These are phyloP conservation scores for Paramecium primaurelia DNA, from an alignment of 73 alveolate species.

Conservation along the genomic window DNA sequence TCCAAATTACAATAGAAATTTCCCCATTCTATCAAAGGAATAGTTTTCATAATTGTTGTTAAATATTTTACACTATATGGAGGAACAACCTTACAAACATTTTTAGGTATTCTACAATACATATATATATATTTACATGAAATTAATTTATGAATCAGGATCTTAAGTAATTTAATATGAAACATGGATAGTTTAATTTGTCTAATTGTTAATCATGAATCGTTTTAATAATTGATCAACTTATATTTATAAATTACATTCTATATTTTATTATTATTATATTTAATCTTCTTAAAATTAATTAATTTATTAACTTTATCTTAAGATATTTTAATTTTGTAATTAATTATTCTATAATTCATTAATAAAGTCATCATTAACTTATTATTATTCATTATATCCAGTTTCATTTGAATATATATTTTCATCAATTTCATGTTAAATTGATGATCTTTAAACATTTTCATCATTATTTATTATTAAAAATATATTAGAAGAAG, in stretches of 20 bases:
- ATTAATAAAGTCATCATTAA: not conserved
- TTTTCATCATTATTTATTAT: not conserved
- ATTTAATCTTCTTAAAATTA: not conserved
- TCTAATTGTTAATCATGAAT: not conserved
- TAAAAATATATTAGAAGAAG: not conserved
- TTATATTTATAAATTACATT: not conserved
- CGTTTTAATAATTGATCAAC: not conserved
- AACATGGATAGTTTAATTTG: not conserved
- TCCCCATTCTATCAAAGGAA: constrained; percentile 12
- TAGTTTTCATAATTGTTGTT: not conserved
- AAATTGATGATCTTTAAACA: not conserved
- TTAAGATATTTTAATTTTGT: not conserved
- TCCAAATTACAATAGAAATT: not conserved
- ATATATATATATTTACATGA: not conserved
- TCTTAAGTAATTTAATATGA: not conserved
- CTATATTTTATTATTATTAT: not conserved
- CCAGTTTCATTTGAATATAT: not conserved
- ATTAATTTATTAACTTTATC: not conserved
- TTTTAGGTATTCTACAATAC: not conserved
- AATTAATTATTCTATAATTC: not conserved
- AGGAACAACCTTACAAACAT: not conserved
- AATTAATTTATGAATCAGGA: not conserved
- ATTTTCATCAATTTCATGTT: not conserved
- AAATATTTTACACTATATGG: not conserved
- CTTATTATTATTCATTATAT: not conserved